These are phyloP conservation scores for Cercospora sp. DNA, from an alignment of 2,329 filamentous ascomycete species.

Conservation along the genomic window DNA sequence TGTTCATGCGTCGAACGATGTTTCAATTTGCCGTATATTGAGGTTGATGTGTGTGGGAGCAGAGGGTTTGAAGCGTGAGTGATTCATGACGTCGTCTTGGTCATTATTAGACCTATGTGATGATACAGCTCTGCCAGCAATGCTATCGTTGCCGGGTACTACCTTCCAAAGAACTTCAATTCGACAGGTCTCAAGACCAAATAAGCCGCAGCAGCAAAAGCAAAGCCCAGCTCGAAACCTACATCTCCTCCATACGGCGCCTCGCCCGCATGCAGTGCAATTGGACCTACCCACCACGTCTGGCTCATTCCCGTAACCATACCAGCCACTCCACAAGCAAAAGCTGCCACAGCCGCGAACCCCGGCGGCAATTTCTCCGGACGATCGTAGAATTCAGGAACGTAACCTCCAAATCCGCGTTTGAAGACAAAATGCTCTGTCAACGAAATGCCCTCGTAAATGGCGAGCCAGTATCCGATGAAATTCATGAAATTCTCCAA, in stretches of 20 bases:
- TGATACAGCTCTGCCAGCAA: not conserved
- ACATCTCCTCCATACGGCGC: slow-evolving; percentile 58
- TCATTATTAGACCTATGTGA: not conserved
- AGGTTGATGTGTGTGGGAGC: not conserved
- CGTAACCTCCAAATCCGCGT: slow-evolving; percentile 61
- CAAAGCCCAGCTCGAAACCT: slow-evolving; percentile 67
- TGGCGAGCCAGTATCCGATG: slow-evolving; percentile 69
- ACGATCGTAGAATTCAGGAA: slow-evolving; percentile 59
- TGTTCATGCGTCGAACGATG: not conserved
- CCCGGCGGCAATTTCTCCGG: slow-evolving; percentile 61
- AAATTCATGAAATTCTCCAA: slow-evolving; percentile 68
- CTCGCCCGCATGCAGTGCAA: slow-evolving; percentile 60
- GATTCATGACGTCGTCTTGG: not conserved
- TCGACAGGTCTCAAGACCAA: slow-evolving; percentile 53
- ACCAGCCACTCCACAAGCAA: slow-evolving; percentile 63
- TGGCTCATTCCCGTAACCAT: slow-evolving; percentile 71
- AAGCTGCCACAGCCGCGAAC: slow-evolving; percentile 63
- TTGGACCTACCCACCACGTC: slow-evolving; percentile 66
- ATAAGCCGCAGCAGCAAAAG: slow-evolving; percentile 58
- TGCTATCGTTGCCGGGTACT: not conserved
- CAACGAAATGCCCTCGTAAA: slow-evolving; percentile 67
- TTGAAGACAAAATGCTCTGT: slow-evolving; percentile 69
- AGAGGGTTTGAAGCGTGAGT: not conserved
- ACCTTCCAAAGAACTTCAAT: slow-evolving; percentile 41
- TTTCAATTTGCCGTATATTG: not conserved